These are phyloP conservation scores for Penicillium bialowiezense DNA, from an alignment of 495 filamentous ascomycete genomes.

Conservation along the genomic window DNA sequence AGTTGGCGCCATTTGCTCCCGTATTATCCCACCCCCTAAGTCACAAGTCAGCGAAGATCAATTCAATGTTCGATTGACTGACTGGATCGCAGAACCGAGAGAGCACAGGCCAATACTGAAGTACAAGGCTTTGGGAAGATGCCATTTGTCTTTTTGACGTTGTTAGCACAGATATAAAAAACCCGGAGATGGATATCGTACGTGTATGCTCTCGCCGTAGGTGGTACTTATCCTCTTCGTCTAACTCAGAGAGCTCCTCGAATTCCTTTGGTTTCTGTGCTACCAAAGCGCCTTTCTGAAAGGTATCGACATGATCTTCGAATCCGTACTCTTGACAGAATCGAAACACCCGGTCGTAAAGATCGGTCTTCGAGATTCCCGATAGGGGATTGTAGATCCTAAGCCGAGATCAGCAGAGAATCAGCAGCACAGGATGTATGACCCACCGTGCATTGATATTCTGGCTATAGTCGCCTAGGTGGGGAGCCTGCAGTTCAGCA, in stretches of 20 bases:
- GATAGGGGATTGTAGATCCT: constrained; percentile 60
- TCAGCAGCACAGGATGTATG: background rate
- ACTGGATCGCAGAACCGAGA: constrained; percentile 66
- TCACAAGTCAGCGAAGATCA: background rate
- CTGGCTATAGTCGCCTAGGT: constrained; percentile 11
- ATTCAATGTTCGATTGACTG: too few relatives aligned
- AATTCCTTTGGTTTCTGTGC: constrained; percentile 55
- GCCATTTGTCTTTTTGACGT: constrained; percentile 50
- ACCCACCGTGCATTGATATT: constrained; percentile 14
- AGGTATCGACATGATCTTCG: constrained; percentile 39
- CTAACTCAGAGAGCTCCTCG: constrained; percentile 53
- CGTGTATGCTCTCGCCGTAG: constrained; percentile 52
- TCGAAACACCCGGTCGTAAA: constrained; percentile 50
- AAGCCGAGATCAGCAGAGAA: background rate
- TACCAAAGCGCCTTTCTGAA: constrained; percentile 57
- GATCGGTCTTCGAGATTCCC: constrained; percentile 44
- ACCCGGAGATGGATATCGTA: background rate
- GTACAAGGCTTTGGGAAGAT: constrained; percentile 58
- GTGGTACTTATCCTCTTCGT: constrained; percentile 47
- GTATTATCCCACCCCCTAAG: constrained; percentile 63
- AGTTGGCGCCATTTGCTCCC: constrained; percentile 64
- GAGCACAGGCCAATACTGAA: constrained; percentile 65
- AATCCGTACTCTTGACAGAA: constrained; percentile 48
- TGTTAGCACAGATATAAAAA: background rate
- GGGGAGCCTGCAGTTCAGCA: constrained; percentile 8